These are phyloP conservation scores for Penicillium chermesinum DNA, from an alignment of 495 filamentous ascomycete genomes.

Conservation along the genomic window DNA sequence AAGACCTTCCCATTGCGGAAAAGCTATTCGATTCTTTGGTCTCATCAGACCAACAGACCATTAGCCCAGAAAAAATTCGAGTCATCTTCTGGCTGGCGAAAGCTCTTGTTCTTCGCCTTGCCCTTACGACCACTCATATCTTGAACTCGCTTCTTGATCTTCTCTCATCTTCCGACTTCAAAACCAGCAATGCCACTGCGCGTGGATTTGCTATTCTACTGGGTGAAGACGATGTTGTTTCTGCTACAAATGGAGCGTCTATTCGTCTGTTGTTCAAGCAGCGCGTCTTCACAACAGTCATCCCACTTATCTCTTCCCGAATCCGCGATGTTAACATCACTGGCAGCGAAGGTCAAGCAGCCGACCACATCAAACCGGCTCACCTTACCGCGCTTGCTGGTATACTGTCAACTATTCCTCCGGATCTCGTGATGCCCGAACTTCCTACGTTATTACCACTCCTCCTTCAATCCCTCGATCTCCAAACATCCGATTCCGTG, in stretches of 20 bases:
- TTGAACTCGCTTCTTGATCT: conserved; percentile 49
- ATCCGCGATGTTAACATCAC: conserved; percentile 47
- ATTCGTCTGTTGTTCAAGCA: conserved; percentile 63
- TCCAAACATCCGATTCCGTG: conserved; percentile 43
- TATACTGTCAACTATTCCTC: conserved; percentile 57
- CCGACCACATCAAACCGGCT: conserved; percentile 49
- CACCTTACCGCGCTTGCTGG: conserved; percentile 64
- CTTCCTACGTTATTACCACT: conserved; percentile 57
- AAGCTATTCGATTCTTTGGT: conserved; percentile 34
- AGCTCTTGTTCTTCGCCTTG: conserved; percentile 47
- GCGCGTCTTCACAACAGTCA: conserved; percentile 56
- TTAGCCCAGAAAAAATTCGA: conserved; percentile 27
- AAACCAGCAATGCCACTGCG: conserved; percentile 45
- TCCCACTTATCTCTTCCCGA: conserved; percentile 51
- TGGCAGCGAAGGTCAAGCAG: conserved; percentile 11
- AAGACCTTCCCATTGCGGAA: conserved; percentile 33
- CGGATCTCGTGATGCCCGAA: conserved; percentile 54
- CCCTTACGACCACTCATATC: conserved; percentile 42
- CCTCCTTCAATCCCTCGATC: conserved; percentile 67
- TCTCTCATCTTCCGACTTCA: conserved; percentile 42
- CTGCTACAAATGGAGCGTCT: conserved; percentile 56
- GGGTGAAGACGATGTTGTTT: conserved; percentile 60
- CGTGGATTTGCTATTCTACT: conserved; percentile 59
- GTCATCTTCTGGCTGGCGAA: conserved; percentile 54
- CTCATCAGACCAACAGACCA: conserved; percentile 13